Evolutionary conservation across 192 early-diverging fungal species (phyloP).

Genomic region (Umbelopsis ramanniana): DNA sequence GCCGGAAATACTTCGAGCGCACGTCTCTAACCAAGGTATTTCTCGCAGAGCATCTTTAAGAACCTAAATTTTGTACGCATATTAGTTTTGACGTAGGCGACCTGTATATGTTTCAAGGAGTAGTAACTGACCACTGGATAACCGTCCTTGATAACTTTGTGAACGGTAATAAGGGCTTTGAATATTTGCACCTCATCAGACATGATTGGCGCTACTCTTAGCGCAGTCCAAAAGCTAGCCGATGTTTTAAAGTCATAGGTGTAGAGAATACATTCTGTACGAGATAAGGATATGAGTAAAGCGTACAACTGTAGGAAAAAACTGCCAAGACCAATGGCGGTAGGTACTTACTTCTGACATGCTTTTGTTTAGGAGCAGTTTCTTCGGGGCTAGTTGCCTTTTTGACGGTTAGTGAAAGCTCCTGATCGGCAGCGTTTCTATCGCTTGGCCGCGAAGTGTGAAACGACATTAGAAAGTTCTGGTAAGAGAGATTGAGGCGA

Average conservation of each 20-base stretch:
- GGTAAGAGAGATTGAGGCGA: not conserved
- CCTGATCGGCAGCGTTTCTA: constrained; percentile 27
- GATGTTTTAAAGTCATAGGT: constrained; percentile 93
- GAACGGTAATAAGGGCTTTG: constrained; percentile 92
- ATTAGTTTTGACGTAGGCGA: not conserved
- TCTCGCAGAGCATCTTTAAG: constrained; percentile 85
- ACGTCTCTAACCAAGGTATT: constrained; percentile 83
- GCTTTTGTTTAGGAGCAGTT: constrained; percentile 94
- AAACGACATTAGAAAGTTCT: not conserved
- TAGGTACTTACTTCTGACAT: constrained; percentile 69
- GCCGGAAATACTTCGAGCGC: constrained; percentile 53
- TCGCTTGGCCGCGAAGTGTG: constrained; percentile 16
- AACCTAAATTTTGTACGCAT: constrained; percentile 47
- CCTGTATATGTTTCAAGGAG: not conserved
- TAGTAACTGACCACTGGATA: constrained; percentile 70
- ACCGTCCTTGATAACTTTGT: constrained; percentile 95
- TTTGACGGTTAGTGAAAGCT: constrained; percentile 77
- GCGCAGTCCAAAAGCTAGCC: constrained; percentile 81
- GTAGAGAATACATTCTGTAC: constrained; percentile 81
- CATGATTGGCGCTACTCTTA: constrained; percentile 87
- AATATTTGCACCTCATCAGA: constrained; percentile 95
- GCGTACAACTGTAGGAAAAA: not conserved
- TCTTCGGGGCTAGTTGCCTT: constrained; percentile 88
- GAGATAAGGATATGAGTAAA: constrained; percentile 6
- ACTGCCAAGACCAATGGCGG: constrained; percentile 5